These are phyloP conservation scores for Stachybotrys chartarum DNA, from an alignment of 2,329 filamentous ascomycete genomes.

Conservation along the genomic window DNA sequence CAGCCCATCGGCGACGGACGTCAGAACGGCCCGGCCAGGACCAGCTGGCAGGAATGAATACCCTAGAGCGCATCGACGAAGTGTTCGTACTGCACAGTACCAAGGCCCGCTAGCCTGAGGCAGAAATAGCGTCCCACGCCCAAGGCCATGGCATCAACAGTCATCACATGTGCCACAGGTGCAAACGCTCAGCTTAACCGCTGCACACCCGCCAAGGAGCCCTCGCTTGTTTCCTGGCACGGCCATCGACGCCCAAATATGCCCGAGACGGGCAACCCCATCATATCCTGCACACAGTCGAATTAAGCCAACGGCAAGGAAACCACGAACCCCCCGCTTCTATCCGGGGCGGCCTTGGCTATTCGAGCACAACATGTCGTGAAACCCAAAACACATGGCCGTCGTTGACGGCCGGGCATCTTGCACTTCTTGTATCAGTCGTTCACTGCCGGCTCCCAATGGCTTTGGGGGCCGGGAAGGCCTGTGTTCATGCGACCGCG, in stretches of 20 bases:
- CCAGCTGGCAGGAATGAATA: background rate
- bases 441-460: background rate
- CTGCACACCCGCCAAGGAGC: background rate
- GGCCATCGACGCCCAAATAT: background rate
- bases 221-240: background rate
- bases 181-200: background rate
- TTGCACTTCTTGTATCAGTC: constrained; percentile 17
- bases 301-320: no score
- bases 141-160: background rate
- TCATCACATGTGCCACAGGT: background rate
- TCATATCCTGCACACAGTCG: no score
- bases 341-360: background rate
- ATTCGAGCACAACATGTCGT: background rate
- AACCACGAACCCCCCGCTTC: no score
- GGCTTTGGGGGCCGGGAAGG: background rate
- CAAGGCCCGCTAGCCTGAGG: background rate
- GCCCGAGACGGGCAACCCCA: background rate
- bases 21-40: background rate
- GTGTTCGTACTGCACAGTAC: background rate
- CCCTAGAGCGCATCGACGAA: background rate
- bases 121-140: background rate
- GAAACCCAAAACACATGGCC: background rate
- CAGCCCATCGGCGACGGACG: constrained; percentile 4
- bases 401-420: constrained; percentile 8
- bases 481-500: background rate